Evolutionary conservation across 495 filamentous ascomycete genomes (phyloP), one percentile per base, ranked within the genome.

Genomic region (Daldinia grandis): DNA sequence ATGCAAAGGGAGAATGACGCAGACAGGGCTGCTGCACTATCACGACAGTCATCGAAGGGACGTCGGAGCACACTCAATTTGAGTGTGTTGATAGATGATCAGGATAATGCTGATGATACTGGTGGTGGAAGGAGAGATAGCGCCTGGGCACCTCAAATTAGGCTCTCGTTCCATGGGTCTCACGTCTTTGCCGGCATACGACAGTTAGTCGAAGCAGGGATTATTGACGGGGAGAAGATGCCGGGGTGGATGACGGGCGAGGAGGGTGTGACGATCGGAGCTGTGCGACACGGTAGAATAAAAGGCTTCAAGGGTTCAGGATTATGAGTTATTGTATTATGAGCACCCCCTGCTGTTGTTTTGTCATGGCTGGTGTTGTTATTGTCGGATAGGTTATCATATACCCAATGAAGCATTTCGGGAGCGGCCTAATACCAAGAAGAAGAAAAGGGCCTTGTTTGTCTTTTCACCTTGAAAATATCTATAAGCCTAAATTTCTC

Each of bases 231-330:
- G 0, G 85, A 87, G 77, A 85, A 81, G 24, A 94, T 96, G 88
- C 93, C 93, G 0, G 91, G 92, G 0, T 97, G 93, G 93, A 90
- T 96, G 89, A 94, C 92, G 1, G 93, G 93, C 1, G 92, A 96
- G 73, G 93, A 92, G 21, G 91, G 88, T 0, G 88, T 96, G 3
- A 94, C 90, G 68, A 79, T 89, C 47, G 92, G 90, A 0, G 84
- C 86, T 42, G 87, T 96, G 0, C 85, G 83, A 58, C 73, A 84
- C 47, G 91, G 92, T 3, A 85, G 84, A 70, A 88, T 88, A 63
- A 76, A 76, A 40, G 86, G 84, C 1, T 75, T 80, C 59, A 84
- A 79, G 60, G 84, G 84, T 5, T 83, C 81, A 7, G 84, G 81
- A 2, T 55, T 42, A 58, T 37, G 14, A 28, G 37, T 14, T 47